Evolutionary conservation across 139 green algal genomes (phyloP), one percentile per base, ranked within the genome.

Genomic region (Eudorina sp.): DNA sequence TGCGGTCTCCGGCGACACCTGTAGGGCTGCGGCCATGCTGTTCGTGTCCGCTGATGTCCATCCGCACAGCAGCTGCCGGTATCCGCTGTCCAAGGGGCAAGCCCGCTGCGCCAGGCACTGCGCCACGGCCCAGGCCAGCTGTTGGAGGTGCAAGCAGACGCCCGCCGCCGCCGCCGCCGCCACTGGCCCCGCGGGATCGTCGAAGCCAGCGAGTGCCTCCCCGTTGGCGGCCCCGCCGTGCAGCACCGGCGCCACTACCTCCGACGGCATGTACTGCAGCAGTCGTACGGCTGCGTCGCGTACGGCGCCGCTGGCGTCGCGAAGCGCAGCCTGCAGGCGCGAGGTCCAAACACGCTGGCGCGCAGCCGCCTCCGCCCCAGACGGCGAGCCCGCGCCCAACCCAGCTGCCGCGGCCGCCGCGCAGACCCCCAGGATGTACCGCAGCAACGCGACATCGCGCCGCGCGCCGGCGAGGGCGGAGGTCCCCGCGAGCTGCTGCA

Each of bases 401-500:
- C 46, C 74, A 19, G 14, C 38, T 41, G 55, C 29, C 53, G 74
- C 51, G 18, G 53, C 60, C 25, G 76, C 58, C 25, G 55, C n/a
- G 48, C n/a, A 53, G 38, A 70, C 48, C 19, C 72, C 72, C 13
- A 91, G 38, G 45, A 93, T 77, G 70, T 89, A 89, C 51, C 76
- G 74, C 43, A 93, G 77, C 38, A 94, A 34, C 4, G 86, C 53
- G 0, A 81, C 92, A 43, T 97, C 94, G 0, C 92, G 86, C 11
- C 19, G 31, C 8, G 90, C 79, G 2, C 77, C 90, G 0, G 89
- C 81, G 27, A 62, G 21, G 3, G 79, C 74, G 3, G 86, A 62
- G 6, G 51, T 16, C 14, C 41, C 75, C 5, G 86, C 86, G 46
- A 88, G 75, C 21, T 38, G 81, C 31, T 87, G 81, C 45, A 78